Conservation (phyloP, 306 rosid species). For the Parietaria judaica region DNA sequence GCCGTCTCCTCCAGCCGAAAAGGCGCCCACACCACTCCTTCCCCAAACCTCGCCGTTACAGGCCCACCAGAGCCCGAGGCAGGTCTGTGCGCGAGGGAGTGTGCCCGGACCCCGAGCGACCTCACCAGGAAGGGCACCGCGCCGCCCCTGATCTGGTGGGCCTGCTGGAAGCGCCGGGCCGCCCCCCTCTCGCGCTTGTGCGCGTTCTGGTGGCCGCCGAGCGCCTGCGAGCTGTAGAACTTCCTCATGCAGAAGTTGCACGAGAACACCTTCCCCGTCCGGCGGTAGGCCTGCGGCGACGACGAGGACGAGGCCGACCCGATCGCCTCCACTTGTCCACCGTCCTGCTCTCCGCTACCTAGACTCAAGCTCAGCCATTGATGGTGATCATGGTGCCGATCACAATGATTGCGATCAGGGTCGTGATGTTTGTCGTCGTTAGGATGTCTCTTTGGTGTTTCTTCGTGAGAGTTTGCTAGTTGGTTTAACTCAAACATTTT, state of each 20-base stretch:
- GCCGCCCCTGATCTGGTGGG: constrained; percentile 61
- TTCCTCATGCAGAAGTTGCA: constrained; percentile 96
- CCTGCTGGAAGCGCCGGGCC: constrained; percentile 72
- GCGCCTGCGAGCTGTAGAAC: constrained; percentile 87
- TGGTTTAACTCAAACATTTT: constrained; percentile 28
- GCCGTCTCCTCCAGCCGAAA: constrained; percentile 40
- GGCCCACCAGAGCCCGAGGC: neutral
- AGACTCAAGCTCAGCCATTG: constrained; percentile 83
- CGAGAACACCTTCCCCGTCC: constrained; percentile 54
- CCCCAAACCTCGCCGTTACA: constrained; percentile 32
- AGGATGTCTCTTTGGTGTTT: constrained; percentile 24
- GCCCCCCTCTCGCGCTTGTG: constrained; percentile 97
- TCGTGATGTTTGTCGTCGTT: too few relatives aligned
- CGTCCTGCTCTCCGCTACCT: constrained; percentile 28
- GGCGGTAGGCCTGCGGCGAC: constrained; percentile 32
- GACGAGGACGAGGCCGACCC: neutral
- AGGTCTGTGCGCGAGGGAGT: constrained; percentile 60
- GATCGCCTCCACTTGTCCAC: constrained; percentile 27
- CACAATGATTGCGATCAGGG: too few relatives aligned
- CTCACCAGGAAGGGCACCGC: constrained; percentile 34
- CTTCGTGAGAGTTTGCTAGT: constrained; percentile 12
- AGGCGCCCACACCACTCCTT: constrained; percentile 39
- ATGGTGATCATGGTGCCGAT: constrained; percentile 10
- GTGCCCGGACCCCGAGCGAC: constrained; percentile 74
- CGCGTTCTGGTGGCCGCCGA: constrained; percentile 96